These are phyloP conservation scores for Saccharomycopsis sp. DNA, from an alignment of 805 yeast genomes.

Conservation along the genomic window DNA sequence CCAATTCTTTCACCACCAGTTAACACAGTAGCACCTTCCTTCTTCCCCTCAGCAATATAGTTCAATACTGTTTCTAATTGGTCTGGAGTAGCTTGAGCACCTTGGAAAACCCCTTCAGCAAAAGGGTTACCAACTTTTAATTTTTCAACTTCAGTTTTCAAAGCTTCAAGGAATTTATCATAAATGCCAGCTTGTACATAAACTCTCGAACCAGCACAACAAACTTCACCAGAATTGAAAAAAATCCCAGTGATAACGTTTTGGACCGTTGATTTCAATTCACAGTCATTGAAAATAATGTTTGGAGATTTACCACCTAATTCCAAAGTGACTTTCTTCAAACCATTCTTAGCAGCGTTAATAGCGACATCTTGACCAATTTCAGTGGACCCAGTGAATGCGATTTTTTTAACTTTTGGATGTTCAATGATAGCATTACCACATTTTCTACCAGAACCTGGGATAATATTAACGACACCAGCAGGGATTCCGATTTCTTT, in stretches of 20 bases:
- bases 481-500: conserved; percentile 57
- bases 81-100: conserved; percentile 57
- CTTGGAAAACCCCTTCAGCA: conserved; percentile 49
- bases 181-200: conserved; percentile 55
- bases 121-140: conserved; percentile 59
- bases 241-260: conserved; percentile 51
- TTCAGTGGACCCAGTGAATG: conserved; percentile 64
- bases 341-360: conserved; percentile 51
- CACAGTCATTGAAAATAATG: conserved; percentile 55
- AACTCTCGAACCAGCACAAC: conserved; percentile 64
- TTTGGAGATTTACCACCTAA: conserved; percentile 68
- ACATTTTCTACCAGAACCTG: conserved; percentile 55
- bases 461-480: conserved; percentile 56
- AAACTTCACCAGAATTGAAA: conserved; percentile 66
- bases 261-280: conserved; percentile 39
- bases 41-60: conserved; percentile 50
- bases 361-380: conserved; percentile 56
- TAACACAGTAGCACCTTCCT: conserved; percentile 49
- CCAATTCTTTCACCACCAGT: conserved; percentile 57
- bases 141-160: conserved; percentile 44
- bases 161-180: conserved; percentile 43
- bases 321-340: conserved; percentile 62
- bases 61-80: conserved; percentile 54
- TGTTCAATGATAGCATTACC: conserved; percentile 56
- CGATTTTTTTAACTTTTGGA: conserved; percentile 52